Evolutionary conservation across 2,329 filamentous ascomycete species (phyloP), one percentile per base, ranked within the genome.

Genomic region (Lachnellula hyalina): DNA sequence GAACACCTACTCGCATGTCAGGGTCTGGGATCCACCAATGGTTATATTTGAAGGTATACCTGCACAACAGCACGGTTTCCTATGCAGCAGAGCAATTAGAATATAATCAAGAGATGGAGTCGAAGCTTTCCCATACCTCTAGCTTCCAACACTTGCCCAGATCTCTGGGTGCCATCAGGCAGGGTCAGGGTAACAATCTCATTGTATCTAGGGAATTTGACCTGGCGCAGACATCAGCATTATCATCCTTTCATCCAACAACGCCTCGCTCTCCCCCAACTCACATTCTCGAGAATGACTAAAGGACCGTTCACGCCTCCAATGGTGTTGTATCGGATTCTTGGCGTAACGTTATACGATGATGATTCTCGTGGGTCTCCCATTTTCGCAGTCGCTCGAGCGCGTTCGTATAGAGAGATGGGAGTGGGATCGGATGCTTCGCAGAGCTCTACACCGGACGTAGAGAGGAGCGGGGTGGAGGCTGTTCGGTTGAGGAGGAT

Each of bases 151-250:
- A 99, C 94, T 75, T 97, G 94, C 63, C 95, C 94, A 71, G 90
- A 92, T 70, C 94, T 84, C 76, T 93, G 85, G 48, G 90, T 87
- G 73, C 94, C 94, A 86, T 99, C 94, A 63, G 94, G 90, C 61
- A 99, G 85, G 38, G 93, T 97, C 73, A 99, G 77, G 60, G 88
- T 91, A 64, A 99, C 94, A 72, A 99, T 99, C 77, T 99, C 94
- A 75, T 96, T 97, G 81, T 89, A 99, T 72, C 85, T 82, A 61
- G 94, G 94, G 74, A 91, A 95, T 87, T 99, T 99, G 80, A 99
- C 90, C 89, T 96, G 70, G 14, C 50, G 53, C 52, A 53, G n/a
- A 52, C 6, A 54, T 68, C 51, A 67, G 64, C 54, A 61, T 25
- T 25, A 45, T 40, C 25, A 8, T 48, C 5, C 38, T 15, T 12